phyloP scores from a whole-genome alignment of 305 asterid genomes.

The Solanum chacoense region DNA sequence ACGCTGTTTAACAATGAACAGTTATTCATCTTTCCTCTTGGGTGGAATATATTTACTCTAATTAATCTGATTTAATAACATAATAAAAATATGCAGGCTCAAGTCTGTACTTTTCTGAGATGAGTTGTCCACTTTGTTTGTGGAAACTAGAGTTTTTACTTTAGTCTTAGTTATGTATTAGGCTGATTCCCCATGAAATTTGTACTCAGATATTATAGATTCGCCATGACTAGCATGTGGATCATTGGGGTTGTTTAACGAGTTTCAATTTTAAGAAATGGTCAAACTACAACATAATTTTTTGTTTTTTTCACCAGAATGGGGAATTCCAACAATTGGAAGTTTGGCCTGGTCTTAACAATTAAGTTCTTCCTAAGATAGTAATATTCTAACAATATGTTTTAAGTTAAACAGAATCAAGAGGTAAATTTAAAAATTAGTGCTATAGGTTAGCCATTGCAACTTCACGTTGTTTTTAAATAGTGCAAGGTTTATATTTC shows the following conservation, averaged over 20 bases:
- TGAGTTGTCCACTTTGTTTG: background rate
- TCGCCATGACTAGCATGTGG: background rate
- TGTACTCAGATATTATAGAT: background rate
- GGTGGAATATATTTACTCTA: background rate
- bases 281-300: background rate
- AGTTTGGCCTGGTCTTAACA: background rate
- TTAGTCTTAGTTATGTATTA: background rate
- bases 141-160: background rate
- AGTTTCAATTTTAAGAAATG: background rate
- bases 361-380: background rate
- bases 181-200: background rate
- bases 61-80: background rate
- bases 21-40: background rate
- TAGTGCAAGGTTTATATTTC: background rate
- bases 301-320: background rate
- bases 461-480: background rate
- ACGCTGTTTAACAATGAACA: background rate
- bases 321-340: background rate
- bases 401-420: background rate
- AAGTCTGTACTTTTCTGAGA: background rate
- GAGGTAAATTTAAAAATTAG: background rate
- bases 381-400: background rate
- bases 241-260: background rate
- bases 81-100: background rate
- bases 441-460: background rate